phyloP scores from a whole-genome alignment of 129 eudicot species.

The Gnaphalium uliginosum region DNA sequence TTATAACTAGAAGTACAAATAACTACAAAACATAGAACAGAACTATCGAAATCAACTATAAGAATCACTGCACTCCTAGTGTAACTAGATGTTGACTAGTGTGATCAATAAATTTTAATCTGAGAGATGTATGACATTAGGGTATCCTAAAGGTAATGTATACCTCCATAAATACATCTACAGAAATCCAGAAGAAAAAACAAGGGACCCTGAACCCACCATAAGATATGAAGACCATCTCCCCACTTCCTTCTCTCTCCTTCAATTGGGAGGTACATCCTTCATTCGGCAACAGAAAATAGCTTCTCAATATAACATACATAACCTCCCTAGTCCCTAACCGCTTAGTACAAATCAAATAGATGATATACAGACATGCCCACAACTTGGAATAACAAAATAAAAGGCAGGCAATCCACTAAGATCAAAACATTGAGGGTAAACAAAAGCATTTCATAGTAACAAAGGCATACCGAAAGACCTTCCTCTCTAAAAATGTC shows the following conservation, averaged over 20 bases:
- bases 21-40: not conserved
- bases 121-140: not conserved
- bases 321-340: not conserved
- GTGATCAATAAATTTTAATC: not conserved
- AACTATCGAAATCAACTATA: not conserved
- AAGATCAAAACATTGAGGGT: not conserved
- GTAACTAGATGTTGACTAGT: slow-evolving; percentile 19
- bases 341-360: not conserved
- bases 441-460: not conserved
- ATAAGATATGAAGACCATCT: not conserved
- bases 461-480: slow-evolving; percentile 43
- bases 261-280: not conserved
- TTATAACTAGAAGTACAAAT: not conserved
- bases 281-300: not conserved
- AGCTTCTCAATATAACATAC: not conserved
- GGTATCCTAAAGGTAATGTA: not conserved
- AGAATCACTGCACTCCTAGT: not conserved
- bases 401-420: not conserved
- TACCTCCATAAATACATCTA: not conserved
- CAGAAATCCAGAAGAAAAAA: not conserved
- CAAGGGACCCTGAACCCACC: not conserved
- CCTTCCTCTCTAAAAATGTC: slow-evolving; percentile 95
- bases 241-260: not conserved
- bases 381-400: not conserved
- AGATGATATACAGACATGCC: not conserved